Percentiles rank a stretch among this genome's conserved stretches.
Conservation (phyloP, 2,329 filamentous ascomycete genomes). For the Aureobasidium mangrovei region DNA sequence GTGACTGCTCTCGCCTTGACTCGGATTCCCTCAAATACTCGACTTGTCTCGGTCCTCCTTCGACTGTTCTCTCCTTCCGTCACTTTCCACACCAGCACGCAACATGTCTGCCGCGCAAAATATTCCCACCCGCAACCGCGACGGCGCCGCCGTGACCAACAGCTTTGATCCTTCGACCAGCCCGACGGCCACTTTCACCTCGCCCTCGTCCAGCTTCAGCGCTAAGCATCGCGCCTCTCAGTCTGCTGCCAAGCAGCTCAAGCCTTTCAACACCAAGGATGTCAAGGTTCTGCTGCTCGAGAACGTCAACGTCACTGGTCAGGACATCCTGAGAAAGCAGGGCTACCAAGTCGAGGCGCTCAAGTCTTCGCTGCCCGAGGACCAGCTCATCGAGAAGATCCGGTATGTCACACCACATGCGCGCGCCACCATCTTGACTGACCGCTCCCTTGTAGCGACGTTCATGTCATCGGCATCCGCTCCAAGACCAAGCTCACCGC, state of each 20-base stretch:
- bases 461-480: constrained; percentile 95
- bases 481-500: constrained; percentile 94
- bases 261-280: constrained; percentile 91
- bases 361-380: constrained; percentile 83
- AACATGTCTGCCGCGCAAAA: constrained; percentile 27
- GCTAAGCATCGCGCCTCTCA: constrained; percentile 26
- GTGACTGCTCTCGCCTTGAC: not conserved
- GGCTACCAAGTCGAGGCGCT: constrained; percentile 93
- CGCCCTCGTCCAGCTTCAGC: constrained; percentile 53
- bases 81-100: constrained; percentile 1
- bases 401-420: constrained; percentile 41
- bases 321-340: constrained; percentile 70
- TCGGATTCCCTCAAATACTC: not conserved
- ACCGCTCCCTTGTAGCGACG: constrained; percentile 51
- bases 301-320: constrained; percentile 88
- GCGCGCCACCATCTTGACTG: not conserved
- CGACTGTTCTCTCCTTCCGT: not conserved
- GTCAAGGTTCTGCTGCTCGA: constrained; percentile 94
- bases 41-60: not conserved
- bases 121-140: constrained; percentile 26
- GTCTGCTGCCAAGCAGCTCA: constrained; percentile 62
- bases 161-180: constrained; percentile 34
- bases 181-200: constrained; percentile 62
- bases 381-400: constrained; percentile 95
- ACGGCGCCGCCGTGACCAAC: constrained; percentile 27